A percentile compares a stretch with the other conserved stretches of the same genome.
Evolutionary conservation across 257 asterid genomes (phyloP).

Genomic region (Parsonsia alboflavescens): DNA sequence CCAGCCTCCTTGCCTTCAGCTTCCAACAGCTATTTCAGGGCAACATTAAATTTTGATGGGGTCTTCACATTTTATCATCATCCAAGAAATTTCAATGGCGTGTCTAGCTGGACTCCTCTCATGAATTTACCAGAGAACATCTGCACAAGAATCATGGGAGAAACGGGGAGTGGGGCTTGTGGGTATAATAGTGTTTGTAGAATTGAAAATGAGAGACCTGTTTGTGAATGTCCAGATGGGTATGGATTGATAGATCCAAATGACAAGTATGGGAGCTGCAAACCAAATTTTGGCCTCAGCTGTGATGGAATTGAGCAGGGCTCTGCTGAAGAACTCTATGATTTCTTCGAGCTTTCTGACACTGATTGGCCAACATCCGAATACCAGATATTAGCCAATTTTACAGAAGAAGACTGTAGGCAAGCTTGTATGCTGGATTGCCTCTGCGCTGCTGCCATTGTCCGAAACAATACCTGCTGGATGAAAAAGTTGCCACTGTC

Average conservation of each 20-base stretch:
- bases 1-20: slow-evolving; percentile 10
- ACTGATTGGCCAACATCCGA: slow-evolving; percentile 41
- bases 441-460: slow-evolving; percentile 46
- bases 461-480: slow-evolving; percentile 45
- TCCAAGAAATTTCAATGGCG: slow-evolving; percentile 26
- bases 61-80: slow-evolving; percentile 36
- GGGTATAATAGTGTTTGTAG: slow-evolving; percentile 49
- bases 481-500: slow-evolving; percentile 67
- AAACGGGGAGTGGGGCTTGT: slow-evolving; percentile 50
- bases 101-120: slow-evolving; percentile 31
- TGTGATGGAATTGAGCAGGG: slow-evolving; percentile 19
- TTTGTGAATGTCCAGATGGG: slow-evolving; percentile 31
- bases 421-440: slow-evolving; percentile 48
- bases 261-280: slow-evolving; percentile 29
- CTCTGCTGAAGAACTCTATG: slow-evolving; percentile 10
- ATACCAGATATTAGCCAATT: slow-evolving; percentile 23
- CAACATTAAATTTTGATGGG: slow-evolving; percentile 44
- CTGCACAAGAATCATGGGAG: slow-evolving; percentile 18
- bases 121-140: slow-evolving; percentile 31
- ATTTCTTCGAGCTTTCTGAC: slow-evolving; percentile 7
- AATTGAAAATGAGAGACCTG: slow-evolving; percentile 18
- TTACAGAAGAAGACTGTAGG: slow-evolving; percentile 24
- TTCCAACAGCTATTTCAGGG: slow-evolving; percentile 34
- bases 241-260: slow-evolving; percentile 27
- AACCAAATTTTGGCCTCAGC: slow-evolving; percentile 17